Conservation (phyloP, 768 basidiomycete genomes). For the Botryobasidium botryosum region DNA sequence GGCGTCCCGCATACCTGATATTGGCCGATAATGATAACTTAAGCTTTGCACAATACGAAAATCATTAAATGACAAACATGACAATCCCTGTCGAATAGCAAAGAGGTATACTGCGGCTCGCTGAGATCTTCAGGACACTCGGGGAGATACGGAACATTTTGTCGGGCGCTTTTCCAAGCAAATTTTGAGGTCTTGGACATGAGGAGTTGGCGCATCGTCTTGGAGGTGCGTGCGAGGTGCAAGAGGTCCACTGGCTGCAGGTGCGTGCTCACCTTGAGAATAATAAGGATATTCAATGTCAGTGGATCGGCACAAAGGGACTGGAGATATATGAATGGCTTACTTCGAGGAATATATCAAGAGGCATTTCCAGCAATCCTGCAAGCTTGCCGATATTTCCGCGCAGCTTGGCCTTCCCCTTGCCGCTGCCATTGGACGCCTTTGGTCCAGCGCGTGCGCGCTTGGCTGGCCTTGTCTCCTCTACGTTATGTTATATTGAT, state of each 20-base stretch:
- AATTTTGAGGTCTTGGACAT: not conserved
- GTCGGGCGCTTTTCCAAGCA: not conserved
- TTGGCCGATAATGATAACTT: too few relatives aligned
- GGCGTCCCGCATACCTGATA: too few relatives aligned
- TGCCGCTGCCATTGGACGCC: too few relatives aligned
- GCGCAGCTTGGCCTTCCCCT: too few relatives aligned
- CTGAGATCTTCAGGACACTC: constrained; percentile 3
- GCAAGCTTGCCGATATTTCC: constrained; percentile 11
- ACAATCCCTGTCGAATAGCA: constrained; percentile 7
- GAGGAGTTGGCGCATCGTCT: not conserved
- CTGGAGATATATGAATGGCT: not conserved
- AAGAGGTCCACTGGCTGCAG: constrained; percentile 3
- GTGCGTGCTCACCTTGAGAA: not conserved
- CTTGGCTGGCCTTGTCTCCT: too few relatives aligned
- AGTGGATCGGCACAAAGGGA: not conserved
- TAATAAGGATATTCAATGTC: not conserved
- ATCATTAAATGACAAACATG: too few relatives aligned
- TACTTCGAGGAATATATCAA: constrained; percentile 12
- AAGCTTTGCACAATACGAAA: too few relatives aligned
- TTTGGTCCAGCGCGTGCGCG: too few relatives aligned
- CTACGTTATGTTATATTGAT: too few relatives aligned
- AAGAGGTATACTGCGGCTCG: constrained; percentile 5
- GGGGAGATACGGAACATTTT: not conserved
- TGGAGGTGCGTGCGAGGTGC: constrained; percentile 1
- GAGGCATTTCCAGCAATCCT: constrained; percentile 9